Base-by-base conservation (phyloP, 768 basidiomycete species). In the Neoboletus brunneissimus region DNA sequence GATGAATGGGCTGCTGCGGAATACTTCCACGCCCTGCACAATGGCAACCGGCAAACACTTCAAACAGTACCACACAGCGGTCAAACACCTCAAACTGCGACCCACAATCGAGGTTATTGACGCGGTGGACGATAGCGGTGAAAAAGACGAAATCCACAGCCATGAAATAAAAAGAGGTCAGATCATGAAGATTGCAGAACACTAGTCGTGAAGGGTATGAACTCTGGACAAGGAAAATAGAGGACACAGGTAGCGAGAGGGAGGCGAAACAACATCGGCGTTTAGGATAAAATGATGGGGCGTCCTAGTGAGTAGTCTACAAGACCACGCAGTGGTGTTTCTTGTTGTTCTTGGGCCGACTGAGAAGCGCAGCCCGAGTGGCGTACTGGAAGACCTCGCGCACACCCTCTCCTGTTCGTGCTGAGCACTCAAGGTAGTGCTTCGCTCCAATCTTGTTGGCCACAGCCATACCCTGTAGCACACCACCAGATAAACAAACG, bases 371-470 rank as follows among this genome's bases (percentile, higher is more conserved):
- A 41, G 91, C 88, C 60, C 94, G 87, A 25, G 96, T 98, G 51
- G 97, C 97, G 64, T 89, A 91, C 77, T 98, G 94, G 86, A 99
- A 99, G 44, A 99, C 96, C 75, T 98, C 95, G 60, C 91, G 87
- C 47, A 99, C 96, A 64, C 96, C 95, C 75, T 98, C 94, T 56
- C 95, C 94, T 16, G 93, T 87, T 81, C 88, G 89, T 72, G 94
- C 94, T 52, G 93, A 95, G 74, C 97, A 99, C 74, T 99, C 97
- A 51, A 99, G 86, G 75, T 98, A 99, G 70, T 93, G 88, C 76
- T 86, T 91, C 6, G 97, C 96, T 29, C 90, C 90, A 64, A 99
- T 98, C 88, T 98, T 96, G 79, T 91, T 89, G 23, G 91, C 86
- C 34, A 98, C 89, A 9, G 90, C 89, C 85, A 94, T 88, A 58